Conservation (phyloP, 108 stramenopile species). For the Bacterosira constricta region DNA sequence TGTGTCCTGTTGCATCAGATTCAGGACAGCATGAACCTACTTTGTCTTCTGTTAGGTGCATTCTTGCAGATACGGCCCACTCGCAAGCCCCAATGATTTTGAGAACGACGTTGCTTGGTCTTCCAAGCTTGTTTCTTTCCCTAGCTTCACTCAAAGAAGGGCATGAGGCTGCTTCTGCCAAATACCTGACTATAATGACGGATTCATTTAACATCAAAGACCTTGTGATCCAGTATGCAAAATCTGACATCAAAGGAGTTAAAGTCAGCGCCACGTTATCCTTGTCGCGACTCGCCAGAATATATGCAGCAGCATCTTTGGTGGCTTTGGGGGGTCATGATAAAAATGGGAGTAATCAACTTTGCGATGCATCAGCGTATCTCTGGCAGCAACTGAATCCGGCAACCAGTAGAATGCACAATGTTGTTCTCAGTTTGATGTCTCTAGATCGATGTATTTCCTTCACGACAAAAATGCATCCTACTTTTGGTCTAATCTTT, state of each 20-base stretch:
- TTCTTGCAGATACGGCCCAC: constrained; percentile 14
- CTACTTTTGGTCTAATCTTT: background rate
- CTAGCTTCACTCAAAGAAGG: constrained; percentile 15
- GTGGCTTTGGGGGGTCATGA: constrained; percentile 4
- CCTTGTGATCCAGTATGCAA: constrained; percentile 12
- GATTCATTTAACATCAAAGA: constrained; percentile 36
- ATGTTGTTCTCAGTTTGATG: constrained; percentile 7
- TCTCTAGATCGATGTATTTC: background rate
- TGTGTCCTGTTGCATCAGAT: constrained; percentile 27
- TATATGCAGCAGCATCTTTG: constrained; percentile 34
- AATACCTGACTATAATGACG: constrained; percentile 22
- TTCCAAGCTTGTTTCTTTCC: constrained; percentile 43
- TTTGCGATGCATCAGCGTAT: constrained; percentile 11
- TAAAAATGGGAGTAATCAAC: background rate
- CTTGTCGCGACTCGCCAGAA: constrained; percentile 22
- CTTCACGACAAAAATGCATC: constrained; percentile 3
- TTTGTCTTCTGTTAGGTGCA: constrained; percentile 30
- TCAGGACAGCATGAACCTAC: constrained; percentile 31
- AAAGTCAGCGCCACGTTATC: constrained; percentile 21
- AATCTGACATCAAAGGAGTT: constrained; percentile 1
- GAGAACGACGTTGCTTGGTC: constrained; percentile 13
- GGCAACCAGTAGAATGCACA: background rate
- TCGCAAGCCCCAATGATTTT: background rate
- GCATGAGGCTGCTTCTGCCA: constrained; percentile 5
- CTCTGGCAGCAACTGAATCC: constrained; percentile 29